phyloP scores from a whole-genome alignment of 768 basidiomycete genomes.

The Podaxis sp. region DNA sequence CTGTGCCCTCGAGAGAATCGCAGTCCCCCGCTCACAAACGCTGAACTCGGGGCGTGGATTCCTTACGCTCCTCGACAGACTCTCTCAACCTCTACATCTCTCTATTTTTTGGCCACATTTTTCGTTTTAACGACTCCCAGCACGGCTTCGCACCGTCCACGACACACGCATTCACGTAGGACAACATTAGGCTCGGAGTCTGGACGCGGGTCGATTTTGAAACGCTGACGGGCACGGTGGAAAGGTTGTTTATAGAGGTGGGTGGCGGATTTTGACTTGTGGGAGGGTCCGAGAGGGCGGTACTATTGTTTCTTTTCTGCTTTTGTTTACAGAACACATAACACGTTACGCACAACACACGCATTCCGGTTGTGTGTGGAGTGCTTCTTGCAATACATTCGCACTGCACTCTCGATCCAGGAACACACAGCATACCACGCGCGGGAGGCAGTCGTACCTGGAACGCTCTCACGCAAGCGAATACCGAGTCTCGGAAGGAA shows the following conservation, averaged over 20 bases:
- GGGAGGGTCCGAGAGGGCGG: not conserved
- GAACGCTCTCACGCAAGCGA: constrained; percentile 1
- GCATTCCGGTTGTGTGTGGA: not conserved
- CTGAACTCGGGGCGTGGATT: constrained; percentile 3
- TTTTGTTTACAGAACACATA: not conserved
- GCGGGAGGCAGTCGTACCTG: not conserved
- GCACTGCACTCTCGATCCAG: not conserved
- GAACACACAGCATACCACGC: not conserved
- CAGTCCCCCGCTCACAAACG: constrained; percentile 11
- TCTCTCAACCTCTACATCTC: not conserved
- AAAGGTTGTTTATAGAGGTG: not conserved
- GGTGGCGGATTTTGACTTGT: not conserved
- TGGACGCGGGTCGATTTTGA: not conserved
- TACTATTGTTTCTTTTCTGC: not conserved
- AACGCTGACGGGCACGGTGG: not conserved
- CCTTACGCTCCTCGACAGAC: not conserved
- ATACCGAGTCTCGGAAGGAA: not conserved
- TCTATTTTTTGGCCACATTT: not conserved
- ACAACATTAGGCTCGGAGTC: constrained; percentile 2
- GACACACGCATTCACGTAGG: not conserved
- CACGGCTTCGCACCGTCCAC: not conserved
- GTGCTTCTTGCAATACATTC: not conserved
- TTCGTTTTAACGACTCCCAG: not conserved
- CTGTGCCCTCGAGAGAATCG: constrained; percentile 9
- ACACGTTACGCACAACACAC: not conserved